Evolutionary conservation across 202 grass and related monocot species (phyloP).

Genomic region (Schoenoplectus tabernaemontani): DNA sequence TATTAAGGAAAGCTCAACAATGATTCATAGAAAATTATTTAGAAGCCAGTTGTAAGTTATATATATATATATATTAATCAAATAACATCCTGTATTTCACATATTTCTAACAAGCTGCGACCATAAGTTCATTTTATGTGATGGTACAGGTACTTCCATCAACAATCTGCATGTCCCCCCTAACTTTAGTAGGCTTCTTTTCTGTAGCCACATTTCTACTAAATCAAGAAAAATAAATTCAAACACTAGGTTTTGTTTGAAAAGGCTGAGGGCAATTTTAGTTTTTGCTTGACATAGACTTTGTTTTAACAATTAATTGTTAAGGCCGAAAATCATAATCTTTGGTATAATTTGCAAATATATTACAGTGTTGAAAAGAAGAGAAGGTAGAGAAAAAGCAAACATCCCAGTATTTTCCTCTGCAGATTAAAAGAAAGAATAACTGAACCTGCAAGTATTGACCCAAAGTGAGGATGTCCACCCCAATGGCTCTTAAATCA

Average conservation of each 20-base stretch:
- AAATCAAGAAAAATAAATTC: conserved; percentile 3
- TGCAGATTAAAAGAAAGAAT: conserved; percentile 9
- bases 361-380: conserved; percentile 1
- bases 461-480: conserved; percentile 84
- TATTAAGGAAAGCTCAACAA: conserved; percentile 9
- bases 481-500: conserved; percentile 69
- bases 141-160: not conserved
- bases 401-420: not conserved
- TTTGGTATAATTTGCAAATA: not conserved
- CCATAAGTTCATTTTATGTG: not conserved
- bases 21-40: not conserved
- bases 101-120: not conserved
- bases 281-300: not conserved
- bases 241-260: not conserved
- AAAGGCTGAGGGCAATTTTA: not conserved
- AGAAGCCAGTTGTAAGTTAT: not conserved
- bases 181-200: not conserved
- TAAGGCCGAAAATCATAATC: not conserved
- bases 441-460: conserved; percentile 82
- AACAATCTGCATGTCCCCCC: not conserved
- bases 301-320: not conserved
- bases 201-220: not conserved
- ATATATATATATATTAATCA: not conserved
- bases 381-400: not conserved
- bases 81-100: not conserved